Base-by-base conservation (phyloP, 257 asterid species). In the Vinca minor region DNA sequence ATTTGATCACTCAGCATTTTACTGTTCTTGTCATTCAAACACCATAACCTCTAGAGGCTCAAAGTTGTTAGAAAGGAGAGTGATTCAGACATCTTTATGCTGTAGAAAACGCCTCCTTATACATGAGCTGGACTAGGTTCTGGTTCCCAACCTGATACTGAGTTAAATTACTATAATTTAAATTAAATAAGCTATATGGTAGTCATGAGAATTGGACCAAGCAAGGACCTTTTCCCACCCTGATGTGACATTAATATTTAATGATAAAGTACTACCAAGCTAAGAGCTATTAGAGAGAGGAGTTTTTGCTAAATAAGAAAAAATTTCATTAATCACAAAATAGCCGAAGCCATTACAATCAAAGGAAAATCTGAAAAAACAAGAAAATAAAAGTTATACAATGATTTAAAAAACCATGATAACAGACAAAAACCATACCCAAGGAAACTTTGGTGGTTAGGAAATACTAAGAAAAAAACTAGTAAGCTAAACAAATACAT, bases 151-250 rank as follows among this genome's bases (percentile, higher is more conserved):
- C 5, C 13, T 62, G 38, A 25, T 34, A 36, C 41, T 55, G 41
- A 55, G 14, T 28, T 55, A 55, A 26, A 55, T 14, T 53, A 28
- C 61, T 55, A 14, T 17, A 0, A 54, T 26, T 10, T 26, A 26
- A 14, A 54, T 28, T 54, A 26, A 31, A 17, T 41, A 17, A 0
- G 5, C 61, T 23, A 28, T 14, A 4, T 1, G 36, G 9, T 38
- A 26, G 41, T 38, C n/a, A 41, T 21, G 28, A 48, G 50, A 52
- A 62, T 38, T 25, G 65, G 28, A 50, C 61, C 56, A 4, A 47
- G 25, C 15, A 68, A 38, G 42, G 42, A 5, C 59, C 39, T 56
- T 26, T 18, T 71, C 64, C 46, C 44, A 41, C 26, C 46, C 21
- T 55, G 12, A 31, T 64, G 44, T 6, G 6, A 21, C 36, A 59